Conservation (phyloP, 2,329 filamentous ascomycete genomes). For the Fusarium praegraminearum region DNA sequence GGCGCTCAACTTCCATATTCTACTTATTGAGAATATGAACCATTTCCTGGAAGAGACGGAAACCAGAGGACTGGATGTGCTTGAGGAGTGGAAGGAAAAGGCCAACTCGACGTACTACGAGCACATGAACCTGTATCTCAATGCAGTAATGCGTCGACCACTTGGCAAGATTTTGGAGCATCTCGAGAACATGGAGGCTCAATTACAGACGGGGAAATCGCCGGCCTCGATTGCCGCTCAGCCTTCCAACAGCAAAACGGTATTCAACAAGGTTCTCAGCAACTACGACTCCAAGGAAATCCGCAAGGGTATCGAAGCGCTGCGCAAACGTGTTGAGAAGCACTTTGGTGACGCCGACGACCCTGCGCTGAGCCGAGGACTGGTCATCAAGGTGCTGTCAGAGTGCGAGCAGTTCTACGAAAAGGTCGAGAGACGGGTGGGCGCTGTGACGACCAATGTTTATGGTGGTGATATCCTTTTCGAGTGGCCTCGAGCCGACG, state of each 20-base stretch:
- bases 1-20: conserved; percentile 95
- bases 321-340: conserved; percentile 94
- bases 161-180: conserved; percentile 93
- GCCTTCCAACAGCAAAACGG: conserved; percentile 82
- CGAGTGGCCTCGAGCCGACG: conserved; percentile 74
- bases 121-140: conserved; percentile 88
- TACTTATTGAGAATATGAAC: conserved; percentile 99
- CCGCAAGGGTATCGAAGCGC: conserved; percentile 86
- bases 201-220: conserved; percentile 70
- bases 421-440: conserved; percentile 71
- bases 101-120: conserved; percentile 84
- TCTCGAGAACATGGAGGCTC: conserved; percentile 86
- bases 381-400: conserved; percentile 68
- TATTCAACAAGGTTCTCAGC: conserved; percentile 87
- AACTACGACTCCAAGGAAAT: conserved; percentile 87
- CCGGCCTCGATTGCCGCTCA: conserved; percentile 77
- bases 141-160: conserved; percentile 87
- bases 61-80: conserved; percentile 76
- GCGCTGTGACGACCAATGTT: conserved; percentile 69
- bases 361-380: conserved; percentile 69
- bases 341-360: conserved; percentile 94
- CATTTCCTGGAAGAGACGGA: conserved; percentile 95
- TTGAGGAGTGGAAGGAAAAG: conserved; percentile 85
- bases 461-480: conserved; percentile 74
- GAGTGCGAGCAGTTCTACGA: conserved; percentile 74